Evolutionary conservation across 2,329 filamentous ascomycete genomes (phyloP).

Genomic region (Aspergillus texensis): DNA sequence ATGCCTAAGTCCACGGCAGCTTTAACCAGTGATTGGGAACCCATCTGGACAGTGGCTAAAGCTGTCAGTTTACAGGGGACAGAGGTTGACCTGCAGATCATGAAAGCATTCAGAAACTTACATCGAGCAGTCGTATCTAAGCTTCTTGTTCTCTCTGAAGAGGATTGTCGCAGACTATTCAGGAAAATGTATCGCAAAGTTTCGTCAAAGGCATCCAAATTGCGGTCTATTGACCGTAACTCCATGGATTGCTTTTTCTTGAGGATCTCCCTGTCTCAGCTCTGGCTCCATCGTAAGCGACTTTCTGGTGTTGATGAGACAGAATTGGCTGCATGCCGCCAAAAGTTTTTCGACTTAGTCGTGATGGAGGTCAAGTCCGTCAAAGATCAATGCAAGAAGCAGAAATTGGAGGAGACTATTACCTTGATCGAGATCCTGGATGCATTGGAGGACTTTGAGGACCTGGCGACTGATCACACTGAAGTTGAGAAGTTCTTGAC

Average conservation of each 20-base stretch:
- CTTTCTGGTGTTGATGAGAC: conserved; percentile 32
- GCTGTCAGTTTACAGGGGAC: conserved; percentile 35
- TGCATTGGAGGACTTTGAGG: conserved; percentile 44
- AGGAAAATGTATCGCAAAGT: conserved; percentile 39
- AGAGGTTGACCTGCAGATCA: conserved; percentile 36
- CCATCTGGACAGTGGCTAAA: conserved; percentile 40
- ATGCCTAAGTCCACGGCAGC: conserved; percentile 42
- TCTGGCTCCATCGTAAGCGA: conserved; percentile 36
- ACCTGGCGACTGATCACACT: conserved; percentile 35
- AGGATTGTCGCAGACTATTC: conserved; percentile 36
- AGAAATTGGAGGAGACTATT: conserved; percentile 35
- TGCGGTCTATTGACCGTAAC: conserved; percentile 34
- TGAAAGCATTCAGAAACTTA: conserved; percentile 42
- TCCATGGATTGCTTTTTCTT: conserved; percentile 42
- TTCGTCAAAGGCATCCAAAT: conserved; percentile 31
- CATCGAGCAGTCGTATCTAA: conserved; percentile 39
- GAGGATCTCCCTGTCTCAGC: conserved; percentile 36
- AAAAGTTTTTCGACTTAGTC: conserved; percentile 37
- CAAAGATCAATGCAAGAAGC: conserved; percentile 38
- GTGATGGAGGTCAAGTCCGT: conserved; percentile 39
- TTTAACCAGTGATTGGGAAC: conserved; percentile 39
- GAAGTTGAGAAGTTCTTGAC: conserved; percentile 39
- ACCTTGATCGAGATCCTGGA: conserved; percentile 41
- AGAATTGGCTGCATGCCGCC: conserved; percentile 35
- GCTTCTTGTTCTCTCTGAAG: conserved; percentile 36